Base-by-base conservation (phyloP, 768 basidiomycete species). In the Mycena albidolilacea region DNA sequence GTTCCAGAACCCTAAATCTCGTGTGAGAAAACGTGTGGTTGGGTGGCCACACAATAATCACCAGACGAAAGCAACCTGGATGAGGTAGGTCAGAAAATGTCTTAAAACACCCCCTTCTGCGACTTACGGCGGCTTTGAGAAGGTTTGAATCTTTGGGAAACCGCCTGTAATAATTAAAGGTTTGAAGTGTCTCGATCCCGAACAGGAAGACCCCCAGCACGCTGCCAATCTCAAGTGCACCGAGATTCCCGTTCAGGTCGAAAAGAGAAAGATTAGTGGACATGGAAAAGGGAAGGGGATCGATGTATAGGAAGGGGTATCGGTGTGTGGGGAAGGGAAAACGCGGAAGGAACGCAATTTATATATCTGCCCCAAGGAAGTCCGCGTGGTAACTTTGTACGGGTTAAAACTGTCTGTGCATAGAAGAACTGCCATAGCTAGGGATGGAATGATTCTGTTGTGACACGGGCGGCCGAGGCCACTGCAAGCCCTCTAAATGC, bases 51-150 rank as follows among this genome's bases (percentile, higher is more conserved):
- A 30, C 1, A 7, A 52, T 12, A 5, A 17, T 67, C 44, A 67
- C 66, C 66, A 67, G 41, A 67, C 66, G 3, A 67, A 10, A 8
- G 23, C 66, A n/a, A 67, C 66, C 66, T 67, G 10, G 21, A 59
- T 8, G 17, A 2, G 19, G n/a, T 15, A n/a, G 17, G 14, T 67
- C 30, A 67, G 43, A 1, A 46, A n/a, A 37, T 55, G 10, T 35
- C 11, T 17, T 7, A n/a, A 15, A 3, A 19, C 5, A 8, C 5
- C 9, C n/a, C 2, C 30, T 2, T 9, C 14, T 21, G 9, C 44
- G 5, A 59, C 66, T 8, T 10, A 68, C 67, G 5, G 57, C 41
- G 38, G 23, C 37, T 6, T 68, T 68, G 14, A 68, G 23, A 39
- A 68, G 44, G 5, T 60, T 46, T 15, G 67, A 60, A 68, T 68